Conservation (phyloP, 495 filamentous ascomycete species). For the Xylaria longipes region DNA sequence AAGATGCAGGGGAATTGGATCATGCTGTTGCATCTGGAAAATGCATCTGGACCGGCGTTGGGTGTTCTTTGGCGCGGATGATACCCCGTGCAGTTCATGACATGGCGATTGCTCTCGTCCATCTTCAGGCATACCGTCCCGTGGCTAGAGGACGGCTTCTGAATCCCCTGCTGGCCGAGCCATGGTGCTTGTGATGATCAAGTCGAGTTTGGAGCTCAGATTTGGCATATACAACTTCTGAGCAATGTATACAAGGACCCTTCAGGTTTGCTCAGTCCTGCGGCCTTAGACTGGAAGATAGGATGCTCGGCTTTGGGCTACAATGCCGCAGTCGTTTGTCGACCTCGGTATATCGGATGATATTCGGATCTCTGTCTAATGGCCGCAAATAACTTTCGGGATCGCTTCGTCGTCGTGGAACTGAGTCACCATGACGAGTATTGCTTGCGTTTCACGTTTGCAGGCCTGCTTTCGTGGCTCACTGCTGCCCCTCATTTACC, state of each 20-base stretch:
- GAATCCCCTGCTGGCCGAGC: neutral
- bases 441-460: too few relatives aligned
- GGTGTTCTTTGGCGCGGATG: conserved; percentile 15
- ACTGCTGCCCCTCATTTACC: neutral
- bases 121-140: neutral
- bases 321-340: neutral
- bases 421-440: neutral
- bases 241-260: neutral
- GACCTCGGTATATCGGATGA: neutral
- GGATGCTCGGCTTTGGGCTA: neutral
- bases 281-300: neutral
- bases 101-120: neutral
- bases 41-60: conserved; percentile 19
- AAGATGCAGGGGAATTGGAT: neutral
- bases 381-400: neutral
- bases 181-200: neutral
- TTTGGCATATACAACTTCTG: neutral
- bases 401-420: neutral
- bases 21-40: neutral
- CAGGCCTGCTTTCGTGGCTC: neutral
- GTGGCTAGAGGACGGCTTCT: neutral
- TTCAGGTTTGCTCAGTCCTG: neutral
- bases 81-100: neutral
- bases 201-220: neutral
- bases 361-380: too few relatives aligned